Evolutionary conservation across 192 early-diverging fungal species (phyloP).

Genomic region (Rhizophlyctis rosea): DNA sequence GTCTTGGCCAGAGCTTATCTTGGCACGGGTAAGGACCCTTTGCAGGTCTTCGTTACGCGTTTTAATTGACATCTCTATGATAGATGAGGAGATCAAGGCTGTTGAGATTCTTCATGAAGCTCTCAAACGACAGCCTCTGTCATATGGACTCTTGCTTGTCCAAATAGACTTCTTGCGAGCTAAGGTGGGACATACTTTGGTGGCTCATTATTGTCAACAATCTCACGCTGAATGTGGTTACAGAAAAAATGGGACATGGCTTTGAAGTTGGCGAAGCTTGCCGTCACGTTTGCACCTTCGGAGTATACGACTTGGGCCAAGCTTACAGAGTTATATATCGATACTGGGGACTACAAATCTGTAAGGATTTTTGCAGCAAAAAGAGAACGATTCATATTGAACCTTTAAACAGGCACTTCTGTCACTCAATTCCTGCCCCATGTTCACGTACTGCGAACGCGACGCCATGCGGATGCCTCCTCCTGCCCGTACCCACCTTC

Average conservation of each 20-base stretch:
- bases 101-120: constrained; percentile 84
- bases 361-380: constrained; percentile 37
- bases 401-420: constrained; percentile 68
- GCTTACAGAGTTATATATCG: constrained; percentile 90
- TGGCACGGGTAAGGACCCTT: constrained; percentile 36
- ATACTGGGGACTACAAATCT: constrained; percentile 76
- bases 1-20: constrained; percentile 76
- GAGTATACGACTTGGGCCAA: constrained; percentile 96
- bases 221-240: background rate
- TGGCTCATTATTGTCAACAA: background rate
- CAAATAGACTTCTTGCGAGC: constrained; percentile 84
- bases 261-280: constrained; percentile 84
- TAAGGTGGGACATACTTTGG: constrained; percentile 54
- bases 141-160: constrained; percentile 80
- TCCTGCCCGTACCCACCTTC: constrained; percentile 83
- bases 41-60: constrained; percentile 39
- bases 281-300: constrained; percentile 89
- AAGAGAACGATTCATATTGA: background rate
- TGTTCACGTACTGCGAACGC: constrained; percentile 90
- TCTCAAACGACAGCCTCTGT: constrained; percentile 71
- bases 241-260: constrained; percentile 71
- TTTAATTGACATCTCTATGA: constrained; percentile 17
- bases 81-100: constrained; percentile 91
- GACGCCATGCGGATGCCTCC: constrained; percentile 90
- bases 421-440: constrained; percentile 96